Conservation (phyloP, 2,329 filamentous ascomycete genomes). For the Penicillium janthinellum region DNA sequence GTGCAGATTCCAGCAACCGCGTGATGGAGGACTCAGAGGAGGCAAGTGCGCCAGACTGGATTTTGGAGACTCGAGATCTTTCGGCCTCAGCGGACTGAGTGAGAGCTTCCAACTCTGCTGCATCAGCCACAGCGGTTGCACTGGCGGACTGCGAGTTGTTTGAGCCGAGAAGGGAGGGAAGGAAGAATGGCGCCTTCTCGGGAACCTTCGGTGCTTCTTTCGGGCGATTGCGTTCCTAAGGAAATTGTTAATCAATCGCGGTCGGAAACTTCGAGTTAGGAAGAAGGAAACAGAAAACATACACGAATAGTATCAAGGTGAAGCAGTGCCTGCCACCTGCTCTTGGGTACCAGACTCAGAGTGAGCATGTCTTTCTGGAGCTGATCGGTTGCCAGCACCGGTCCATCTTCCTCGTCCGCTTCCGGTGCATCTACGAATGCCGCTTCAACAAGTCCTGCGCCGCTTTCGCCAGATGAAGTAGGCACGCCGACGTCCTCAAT, state of each 20-base stretch:
- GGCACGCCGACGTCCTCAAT: conserved; percentile 68
- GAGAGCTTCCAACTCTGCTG: conserved; percentile 31
- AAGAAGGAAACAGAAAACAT: conserved; percentile 7
- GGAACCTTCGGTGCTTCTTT: conserved; percentile 88
- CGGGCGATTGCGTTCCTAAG: conserved; percentile 84
- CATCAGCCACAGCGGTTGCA: conserved; percentile 32
- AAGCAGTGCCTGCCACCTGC: conserved; percentile 89
- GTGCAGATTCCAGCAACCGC: conserved; percentile 48
- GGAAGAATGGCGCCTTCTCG: conserved; percentile 94
- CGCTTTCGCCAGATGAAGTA: conserved; percentile 80
- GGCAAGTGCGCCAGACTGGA: conserved; percentile 53
- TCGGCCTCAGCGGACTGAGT: conserved; percentile 47
- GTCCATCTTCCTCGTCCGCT: conserved; percentile 53
- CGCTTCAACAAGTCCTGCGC: conserved; percentile 72
- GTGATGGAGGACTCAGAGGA: conserved; percentile 47
- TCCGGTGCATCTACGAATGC: conserved; percentile 65
- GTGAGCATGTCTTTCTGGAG: conserved; percentile 82
- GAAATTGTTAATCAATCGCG: conserved; percentile 16
- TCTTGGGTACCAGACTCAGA: conserved; percentile 84
- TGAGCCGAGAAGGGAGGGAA: conserved; percentile 56
- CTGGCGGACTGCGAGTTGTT: conserved; percentile 22
- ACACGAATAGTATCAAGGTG: conserved; percentile 83
- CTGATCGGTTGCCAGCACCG: conserved; percentile 68
- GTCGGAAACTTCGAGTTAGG: background rate
- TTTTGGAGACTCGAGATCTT: conserved; percentile 68